These are phyloP conservation scores for Hypoxylon lienhwacheense DNA, from an alignment of 495 filamentous ascomycete species.

Conservation along the genomic window DNA sequence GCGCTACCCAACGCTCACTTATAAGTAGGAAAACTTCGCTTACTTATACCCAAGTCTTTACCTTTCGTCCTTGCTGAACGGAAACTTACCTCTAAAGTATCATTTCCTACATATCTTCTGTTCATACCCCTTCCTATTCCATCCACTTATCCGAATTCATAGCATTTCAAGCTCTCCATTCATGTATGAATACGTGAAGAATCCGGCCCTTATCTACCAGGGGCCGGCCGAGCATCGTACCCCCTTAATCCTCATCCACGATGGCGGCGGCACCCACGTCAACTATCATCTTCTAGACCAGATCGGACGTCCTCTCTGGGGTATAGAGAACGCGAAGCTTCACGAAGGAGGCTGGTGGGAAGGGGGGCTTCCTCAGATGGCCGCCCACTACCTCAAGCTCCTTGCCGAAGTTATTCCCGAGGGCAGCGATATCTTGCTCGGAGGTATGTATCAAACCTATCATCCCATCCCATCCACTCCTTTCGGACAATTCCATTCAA, in stretches of 20 bases:
- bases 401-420: slow-evolving; percentile 36
- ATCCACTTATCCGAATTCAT: too few relatives aligned
- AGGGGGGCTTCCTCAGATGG: slow-evolving; percentile 41
- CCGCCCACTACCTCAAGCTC: slow-evolving; percentile 33
- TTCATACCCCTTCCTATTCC: too few relatives aligned
- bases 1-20: too few relatives aligned
- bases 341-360: slow-evolving; percentile 39
- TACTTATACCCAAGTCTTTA: too few relatives aligned
- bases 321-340: slow-evolving; percentile 42
- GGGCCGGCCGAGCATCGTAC: slow-evolving; percentile 19
- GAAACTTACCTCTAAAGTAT: too few relatives aligned
- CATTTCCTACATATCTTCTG: too few relatives aligned
- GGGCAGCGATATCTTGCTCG: slow-evolving; percentile 39
- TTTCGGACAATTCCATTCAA: too few relatives aligned
- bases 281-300: slow-evolving; percentile 39
- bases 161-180: too few relatives aligned
- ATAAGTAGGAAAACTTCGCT: too few relatives aligned
- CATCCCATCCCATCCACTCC: not conserved
- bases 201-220: slow-evolving; percentile 34
- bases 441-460: slow-evolving; percentile 17
- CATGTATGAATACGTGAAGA: slow-evolving; percentile 24
- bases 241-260: slow-evolving; percentile 43
- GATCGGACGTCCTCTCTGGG: slow-evolving; percentile 40
- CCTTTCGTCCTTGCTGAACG: too few relatives aligned
- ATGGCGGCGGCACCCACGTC: slow-evolving; percentile 45